Evolutionary conservation across 2,329 filamentous ascomycete species (phyloP), one percentile per base, ranked within the genome.

Genomic region (Colletotrichum sp.): DNA sequence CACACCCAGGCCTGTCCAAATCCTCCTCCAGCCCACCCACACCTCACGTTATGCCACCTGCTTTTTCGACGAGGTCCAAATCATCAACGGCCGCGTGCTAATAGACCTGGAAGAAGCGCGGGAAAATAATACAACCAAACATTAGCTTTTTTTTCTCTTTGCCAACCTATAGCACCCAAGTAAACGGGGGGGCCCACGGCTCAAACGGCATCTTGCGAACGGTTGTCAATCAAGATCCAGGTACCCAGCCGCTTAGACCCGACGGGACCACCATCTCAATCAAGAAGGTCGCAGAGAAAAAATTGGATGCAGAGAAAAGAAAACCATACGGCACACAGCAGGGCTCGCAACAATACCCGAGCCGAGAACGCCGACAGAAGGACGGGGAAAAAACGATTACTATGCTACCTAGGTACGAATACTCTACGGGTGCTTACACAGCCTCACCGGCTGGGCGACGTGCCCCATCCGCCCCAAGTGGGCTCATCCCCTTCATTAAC

Each of bases 201-300:
- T 69, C 62, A 38, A 31, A 61, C 72, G 69, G 72, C 72, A 74
- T 65, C 58, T 74, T 36, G 6, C 31, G 24, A 36, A 11, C 34
- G 64, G 18, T 24, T 64, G 47, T 68, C 47, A 34, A 64, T 69
- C 34, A 21, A 64, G 57, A 54, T 38, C 24, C 43, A 58, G 47
- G 57, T 59, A 61, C 34, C 63, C 33, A 59, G 36, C 58, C 58
- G 58, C 58, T 21, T 38, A 38, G 58, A 18, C 27, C 62, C 34
- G 43, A 72, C 31, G 63, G 58, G 34, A 57, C 63, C 69, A 31
- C 57, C 63, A 47, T 64, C 72, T 74, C 57, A 74, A 72, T 69
- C 36, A 18, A 72, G 72, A 74, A 74, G 72, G 72, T 74, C 36
- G 65, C 38, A 73, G n/a, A 29, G 31, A 13, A 24, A 9, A 34